phyloP scores from a whole-genome alignment of 1,139 yeast genomes.

The Tardiomyces blankii region DNA sequence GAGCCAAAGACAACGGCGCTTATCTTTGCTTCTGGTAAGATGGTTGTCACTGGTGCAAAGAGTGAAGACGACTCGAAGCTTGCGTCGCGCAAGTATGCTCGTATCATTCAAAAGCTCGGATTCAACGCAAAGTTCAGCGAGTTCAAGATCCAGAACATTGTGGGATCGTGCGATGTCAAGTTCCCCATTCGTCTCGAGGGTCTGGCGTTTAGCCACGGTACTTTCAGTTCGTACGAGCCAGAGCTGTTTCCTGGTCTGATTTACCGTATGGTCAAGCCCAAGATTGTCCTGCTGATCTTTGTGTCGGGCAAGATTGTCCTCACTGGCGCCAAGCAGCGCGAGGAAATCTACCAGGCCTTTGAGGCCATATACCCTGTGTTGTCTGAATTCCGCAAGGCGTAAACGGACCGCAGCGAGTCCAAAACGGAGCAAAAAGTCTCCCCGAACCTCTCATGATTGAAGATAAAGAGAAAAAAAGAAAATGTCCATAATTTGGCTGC shows the following conservation, averaged over 20 bases:
- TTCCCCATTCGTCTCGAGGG: conserved; percentile 98
- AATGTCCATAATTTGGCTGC: not conserved
- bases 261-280: conserved; percentile 99
- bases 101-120: conserved; percentile 95
- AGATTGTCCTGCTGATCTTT: conserved; percentile 87
- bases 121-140: conserved; percentile 88
- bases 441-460: too few relatives aligned
- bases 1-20: conserved; percentile 98
- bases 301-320: conserved; percentile 96
- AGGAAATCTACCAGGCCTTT: conserved; percentile 95
- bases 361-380: conserved; percentile 97
- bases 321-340: conserved; percentile 99
- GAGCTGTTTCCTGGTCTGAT: conserved; percentile 97
- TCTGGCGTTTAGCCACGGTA: conserved; percentile 94
- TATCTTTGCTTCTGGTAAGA: conserved; percentile 96
- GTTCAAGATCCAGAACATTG: conserved; percentile 94
- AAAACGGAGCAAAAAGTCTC: too few relatives aligned
- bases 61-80: conserved; percentile 95
- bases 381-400: conserved; percentile 91
- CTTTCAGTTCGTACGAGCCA: conserved; percentile 97
- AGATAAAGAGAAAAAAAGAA: too few relatives aligned
- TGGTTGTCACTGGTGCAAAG: conserved; percentile 99
- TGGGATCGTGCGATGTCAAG: conserved; percentile 93
- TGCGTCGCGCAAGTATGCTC: conserved; percentile 94
- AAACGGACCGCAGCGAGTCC: conserved; percentile 8